Conservation (phyloP, 805 yeast species). For the Saccharomycopsis sp. region DNA sequence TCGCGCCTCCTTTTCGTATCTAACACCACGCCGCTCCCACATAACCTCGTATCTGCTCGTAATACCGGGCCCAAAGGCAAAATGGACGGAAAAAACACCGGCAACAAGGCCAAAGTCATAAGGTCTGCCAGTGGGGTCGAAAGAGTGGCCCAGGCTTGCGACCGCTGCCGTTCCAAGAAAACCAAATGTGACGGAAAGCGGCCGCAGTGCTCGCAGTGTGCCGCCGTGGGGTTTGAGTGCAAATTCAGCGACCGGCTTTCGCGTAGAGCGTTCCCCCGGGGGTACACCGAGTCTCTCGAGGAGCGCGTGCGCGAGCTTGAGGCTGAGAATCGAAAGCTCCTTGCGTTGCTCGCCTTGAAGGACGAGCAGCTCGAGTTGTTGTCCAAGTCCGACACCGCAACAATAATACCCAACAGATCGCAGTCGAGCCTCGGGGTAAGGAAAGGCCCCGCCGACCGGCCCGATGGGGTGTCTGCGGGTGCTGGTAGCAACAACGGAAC, state of each 20-base stretch:
- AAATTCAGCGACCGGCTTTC: conserved; percentile 82
- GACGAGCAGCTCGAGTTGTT: conserved; percentile 52
- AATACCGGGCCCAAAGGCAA: conserved; percentile 1
- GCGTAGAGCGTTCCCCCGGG: conserved; percentile 83
- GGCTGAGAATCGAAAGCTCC: conserved; percentile 65
- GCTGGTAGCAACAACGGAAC: background rate
- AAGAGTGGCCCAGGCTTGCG: conserved; percentile 87
- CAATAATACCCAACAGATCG: background rate
- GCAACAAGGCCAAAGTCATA: conserved; percentile 39
- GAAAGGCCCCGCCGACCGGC: background rate
- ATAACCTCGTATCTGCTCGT: too few relatives aligned
- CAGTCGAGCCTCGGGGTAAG: background rate
- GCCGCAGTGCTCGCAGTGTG: conserved; percentile 76
- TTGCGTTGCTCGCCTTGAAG: conserved; percentile 54
- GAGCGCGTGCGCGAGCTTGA: conserved; percentile 83
- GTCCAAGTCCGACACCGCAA: conserved; percentile 24
- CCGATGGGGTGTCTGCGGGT: too few relatives aligned
- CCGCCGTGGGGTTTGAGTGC: conserved; percentile 79
- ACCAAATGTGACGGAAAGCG: conserved; percentile 72
- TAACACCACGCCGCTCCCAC: too few relatives aligned
- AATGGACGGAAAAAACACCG: conserved; percentile 3
- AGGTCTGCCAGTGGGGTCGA: conserved; percentile 62
- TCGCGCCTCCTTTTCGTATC: too few relatives aligned
- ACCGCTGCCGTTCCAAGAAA: conserved; percentile 77
- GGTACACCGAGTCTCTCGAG: conserved; percentile 85